Base-by-base conservation (phyloP, 208 protist species). In the Acanthamoeba sp. region DNA sequence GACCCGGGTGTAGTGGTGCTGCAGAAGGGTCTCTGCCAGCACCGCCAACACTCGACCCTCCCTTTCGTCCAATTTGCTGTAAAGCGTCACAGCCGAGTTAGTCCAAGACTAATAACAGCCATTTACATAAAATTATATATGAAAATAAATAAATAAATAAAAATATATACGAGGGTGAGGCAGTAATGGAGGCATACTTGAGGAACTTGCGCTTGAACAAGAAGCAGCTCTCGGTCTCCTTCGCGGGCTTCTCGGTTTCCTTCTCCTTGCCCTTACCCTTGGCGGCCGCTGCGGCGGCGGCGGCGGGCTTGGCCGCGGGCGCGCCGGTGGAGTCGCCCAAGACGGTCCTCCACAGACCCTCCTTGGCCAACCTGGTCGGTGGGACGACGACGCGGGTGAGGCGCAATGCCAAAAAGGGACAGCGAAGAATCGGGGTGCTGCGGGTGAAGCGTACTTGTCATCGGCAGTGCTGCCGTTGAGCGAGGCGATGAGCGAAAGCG, bases 211-310 rank as follows among this genome's bases (percentile, higher is more conserved):
- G 78, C 78, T 87, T 87, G 78, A 62, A 87, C n/a, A 62, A 38
- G 78, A 62, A 87, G 24, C 45, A 52, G 32, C 78, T 40, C 32
- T 87, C 42, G 45, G 48, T 2, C 7, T 18, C 45, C 50, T 55
- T 55, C 22, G 2, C 29, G 12, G 24, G 9, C n/a, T n/a, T 38
- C 24, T n/a, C 78, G 29, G 48, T 38, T 29, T 55, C 42, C 42
- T 62, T 87, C 32, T 76, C 87, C 62, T 93, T 93, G 12, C 40
- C 62, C 87, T 93, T 93, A 38, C 59, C 87, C 87, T 93, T 93
- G 66, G 87, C 38, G 0, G 87, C 62, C 6, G 29, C 52, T 14
- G 34, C 59, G 14, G 84, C 18, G 22, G 71, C 32, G 14, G 69
- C 69, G 36, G 36, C 66, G 45, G 76, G 40, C 50, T 59, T 66